Percentiles rank a stretch among this genome's conserved stretches.
phyloP scores from a whole-genome alignment of 805 yeast genomes.

The Grigorovia humatica region DNA sequence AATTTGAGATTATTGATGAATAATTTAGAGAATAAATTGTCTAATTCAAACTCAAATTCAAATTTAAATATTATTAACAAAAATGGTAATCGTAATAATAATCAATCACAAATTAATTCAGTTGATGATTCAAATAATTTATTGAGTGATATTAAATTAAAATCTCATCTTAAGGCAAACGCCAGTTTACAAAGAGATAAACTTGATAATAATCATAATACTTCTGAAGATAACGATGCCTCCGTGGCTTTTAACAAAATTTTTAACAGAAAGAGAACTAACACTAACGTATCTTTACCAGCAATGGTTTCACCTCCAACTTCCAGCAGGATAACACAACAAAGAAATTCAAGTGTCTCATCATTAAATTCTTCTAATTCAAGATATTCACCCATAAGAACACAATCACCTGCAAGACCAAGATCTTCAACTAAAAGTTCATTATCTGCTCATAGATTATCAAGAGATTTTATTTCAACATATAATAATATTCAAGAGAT shows the following conservation, averaged over 20 bases:
- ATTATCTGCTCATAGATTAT: slow-evolving; percentile 15
- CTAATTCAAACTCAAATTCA: not conserved
- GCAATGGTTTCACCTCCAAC: slow-evolving; percentile 1
- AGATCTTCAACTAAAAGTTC: slow-evolving; percentile 22
- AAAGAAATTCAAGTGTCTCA: slow-evolving; percentile 15
- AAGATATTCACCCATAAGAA: slow-evolving; percentile 23
- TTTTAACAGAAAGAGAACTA: slow-evolving; percentile 25
- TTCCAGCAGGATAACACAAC: slow-evolving; percentile 3
- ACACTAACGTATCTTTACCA: slow-evolving; percentile 22
- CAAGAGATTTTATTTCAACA: slow-evolving; percentile 19
- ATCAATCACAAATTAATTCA: not conserved
- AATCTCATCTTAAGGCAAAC: not conserved
- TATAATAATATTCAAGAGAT: slow-evolving; percentile 12
- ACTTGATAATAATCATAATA: not conserved
- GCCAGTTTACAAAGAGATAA: not conserved
- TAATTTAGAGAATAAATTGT: not conserved
- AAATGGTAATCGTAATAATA: not conserved
- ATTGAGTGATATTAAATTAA: not conserved
- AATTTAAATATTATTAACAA: not conserved
- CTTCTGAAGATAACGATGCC: slow-evolving; percentile 27
- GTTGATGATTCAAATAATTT: not conserved
- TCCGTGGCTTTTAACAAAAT: slow-evolving; percentile 28
- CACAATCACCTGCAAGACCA: slow-evolving; percentile 24
- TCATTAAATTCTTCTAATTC: slow-evolving; percentile 19
- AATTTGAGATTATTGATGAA: not conserved